Base-by-base conservation (phyloP, 2,329 filamentous ascomycete species). In the Apiospora aurea region DNA sequence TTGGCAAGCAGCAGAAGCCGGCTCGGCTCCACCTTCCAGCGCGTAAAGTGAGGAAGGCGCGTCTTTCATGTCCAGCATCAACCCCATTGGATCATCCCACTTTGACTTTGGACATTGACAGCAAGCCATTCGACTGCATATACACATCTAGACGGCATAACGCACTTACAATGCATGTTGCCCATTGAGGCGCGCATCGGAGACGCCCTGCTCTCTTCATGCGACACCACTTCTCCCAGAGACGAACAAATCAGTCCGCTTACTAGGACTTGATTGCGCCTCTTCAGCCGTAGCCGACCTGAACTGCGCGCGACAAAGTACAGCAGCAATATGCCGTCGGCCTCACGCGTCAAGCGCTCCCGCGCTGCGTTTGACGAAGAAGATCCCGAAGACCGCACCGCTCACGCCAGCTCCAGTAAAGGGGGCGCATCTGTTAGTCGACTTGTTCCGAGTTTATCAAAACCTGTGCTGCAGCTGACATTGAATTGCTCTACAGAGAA, bases 391-490 rank as follows among this genome's bases (percentile, higher is more conserved):
- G 77, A 80, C 69, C 79, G 82, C 26, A 80, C 81, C 21, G 74
- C 80, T 41, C 76, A 80, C 2, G 83, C 84, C 16, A 84, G 81
- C 73, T 85, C 86, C 1, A 82, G 79, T 34, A 75, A 85, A 38
- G 80, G 81, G 47, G 79, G 79, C 6, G 80, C 83, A 29, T 73
- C 80, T 24, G 86, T 87, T 76, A 77, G 83, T 80, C 10, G 10
- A 68, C 38, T 46, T 46, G 43, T 29, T 18, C 8, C 8, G 67
- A 29, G 18, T 34, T 46, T 51, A 67, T 34, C 43, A 16, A 38
- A 38, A 24, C 8, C 8, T 13, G 13, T 21, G 10, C 67, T 38
- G 44, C 14, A 49, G 44, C 67, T 69, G 24, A 69, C 67, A 21
- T 49, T 44, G 11, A 41, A 18, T 2, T 69, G 47, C 70, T 69